Evolutionary conservation across 2,329 filamentous ascomycete species (phyloP).

Genomic region (Gyromitra esculenta): DNA sequence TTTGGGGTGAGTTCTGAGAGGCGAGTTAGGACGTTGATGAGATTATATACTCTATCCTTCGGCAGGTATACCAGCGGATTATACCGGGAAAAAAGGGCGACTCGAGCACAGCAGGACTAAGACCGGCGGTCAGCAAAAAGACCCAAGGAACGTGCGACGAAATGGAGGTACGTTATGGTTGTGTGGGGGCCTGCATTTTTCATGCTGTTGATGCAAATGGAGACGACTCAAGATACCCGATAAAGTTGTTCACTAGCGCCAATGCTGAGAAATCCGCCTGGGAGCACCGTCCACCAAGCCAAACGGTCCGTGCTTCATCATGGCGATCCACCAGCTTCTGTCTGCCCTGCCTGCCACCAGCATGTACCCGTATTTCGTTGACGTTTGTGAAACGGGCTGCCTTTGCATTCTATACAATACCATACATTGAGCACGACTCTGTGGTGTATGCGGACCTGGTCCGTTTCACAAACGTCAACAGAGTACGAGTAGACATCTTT

Average conservation of each 20-base stretch:
- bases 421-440: too few species aligned
- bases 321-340: background rate
- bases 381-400: too few species aligned
- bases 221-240: slow-evolving; percentile 25
- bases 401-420: too few species aligned
- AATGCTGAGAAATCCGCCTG: slow-evolving; percentile 38
- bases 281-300: slow-evolving; percentile 15
- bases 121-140: background rate
- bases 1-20: slow-evolving; percentile 12
- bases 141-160: slow-evolving; percentile 20
- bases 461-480: too few species aligned
- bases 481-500: too few species aligned
- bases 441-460: too few species aligned
- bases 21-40: slow-evolving; percentile 23
- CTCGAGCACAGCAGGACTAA: slow-evolving; percentile 30
- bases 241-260: slow-evolving; percentile 42
- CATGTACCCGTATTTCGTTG: background rate
- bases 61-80: slow-evolving; percentile 26
- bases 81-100: slow-evolving; percentile 14
- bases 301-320: slow-evolving; percentile 10
- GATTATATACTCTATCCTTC: slow-evolving; percentile 34
- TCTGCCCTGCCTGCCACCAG: background rate
- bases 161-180: slow-evolving; percentile 15
- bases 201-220: slow-evolving; percentile 17
- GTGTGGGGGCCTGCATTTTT: slow-evolving; percentile 27